Evolutionary conservation across 441 rosid species (phyloP).

Genomic region (Corymbia citriodora): DNA sequence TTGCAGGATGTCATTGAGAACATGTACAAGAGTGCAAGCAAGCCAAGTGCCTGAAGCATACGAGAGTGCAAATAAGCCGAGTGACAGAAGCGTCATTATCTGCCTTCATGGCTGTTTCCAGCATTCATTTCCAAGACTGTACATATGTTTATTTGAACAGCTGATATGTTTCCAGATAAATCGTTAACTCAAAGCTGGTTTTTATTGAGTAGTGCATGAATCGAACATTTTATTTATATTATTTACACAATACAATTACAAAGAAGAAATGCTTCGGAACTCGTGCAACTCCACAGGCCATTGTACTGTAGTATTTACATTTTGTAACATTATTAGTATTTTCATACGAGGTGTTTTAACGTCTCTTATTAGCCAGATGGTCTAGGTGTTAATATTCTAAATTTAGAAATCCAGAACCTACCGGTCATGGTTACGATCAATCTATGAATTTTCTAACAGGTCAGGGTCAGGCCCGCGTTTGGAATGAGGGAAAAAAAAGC

Average conservation of each 20-base stretch:
- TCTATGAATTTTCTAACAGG: not conserved
- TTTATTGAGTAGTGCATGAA: not conserved
- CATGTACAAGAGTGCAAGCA: constrained; percentile 60
- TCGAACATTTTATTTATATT: not conserved
- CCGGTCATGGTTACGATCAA: not conserved
- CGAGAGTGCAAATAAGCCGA: not conserved
- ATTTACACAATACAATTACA: not conserved
- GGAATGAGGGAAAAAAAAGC: not conserved
- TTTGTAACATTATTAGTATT: not conserved
- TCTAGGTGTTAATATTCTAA: not conserved
- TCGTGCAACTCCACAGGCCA: not conserved
- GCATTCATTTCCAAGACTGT: constrained; percentile 5
- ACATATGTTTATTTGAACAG: constrained; percentile 5
- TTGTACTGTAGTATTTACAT: not conserved
- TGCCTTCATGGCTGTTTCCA: not conserved
- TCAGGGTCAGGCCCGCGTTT: not conserved
- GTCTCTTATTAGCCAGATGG: not conserved
- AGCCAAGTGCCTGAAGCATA: constrained; percentile 24
- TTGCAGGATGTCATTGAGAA: constrained; percentile 55
- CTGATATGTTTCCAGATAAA: not conserved
- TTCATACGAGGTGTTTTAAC: not conserved
- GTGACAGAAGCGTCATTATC: not conserved
- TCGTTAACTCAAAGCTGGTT: not conserved
- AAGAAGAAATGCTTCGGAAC: not conserved
- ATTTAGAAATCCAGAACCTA: not conserved